Conservation (phyloP, 2,329 filamentous ascomycete genomes). For the Exophiala spinifera region DNA sequence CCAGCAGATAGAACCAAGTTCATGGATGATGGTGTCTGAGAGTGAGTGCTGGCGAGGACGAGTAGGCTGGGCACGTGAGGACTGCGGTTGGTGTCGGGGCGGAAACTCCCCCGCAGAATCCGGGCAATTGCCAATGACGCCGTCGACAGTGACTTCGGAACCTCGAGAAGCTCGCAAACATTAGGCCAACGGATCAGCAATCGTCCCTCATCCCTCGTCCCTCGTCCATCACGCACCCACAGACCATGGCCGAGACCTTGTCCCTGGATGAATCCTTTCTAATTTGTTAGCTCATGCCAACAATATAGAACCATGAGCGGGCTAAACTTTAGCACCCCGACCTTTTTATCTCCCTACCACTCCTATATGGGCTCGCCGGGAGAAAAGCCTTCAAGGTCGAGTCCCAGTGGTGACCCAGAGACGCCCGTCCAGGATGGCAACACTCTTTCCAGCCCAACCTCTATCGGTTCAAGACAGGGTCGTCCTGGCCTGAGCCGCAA, state of each 20-base stretch:
- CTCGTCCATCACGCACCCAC: not conserved
- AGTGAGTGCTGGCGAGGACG: too few species aligned
- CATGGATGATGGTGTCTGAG: too few species aligned
- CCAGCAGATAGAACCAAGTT: not conserved
- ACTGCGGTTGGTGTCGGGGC: not conserved
- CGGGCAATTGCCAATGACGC: not conserved
- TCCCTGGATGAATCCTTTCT: not conserved
- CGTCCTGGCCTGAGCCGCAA: conserved; percentile 33
- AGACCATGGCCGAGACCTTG: not conserved
- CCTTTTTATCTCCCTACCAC: conserved; percentile 11
- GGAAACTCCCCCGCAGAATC: not conserved
- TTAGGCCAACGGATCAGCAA: too few species aligned
- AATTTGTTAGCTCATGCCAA: not conserved
- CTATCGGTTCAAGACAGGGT: conserved; percentile 23
- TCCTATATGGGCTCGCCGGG: conserved; percentile 10
- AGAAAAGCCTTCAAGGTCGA: conserved; percentile 12
- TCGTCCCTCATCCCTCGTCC: too few species aligned
- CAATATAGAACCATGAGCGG: not conserved
- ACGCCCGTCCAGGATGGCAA: not conserved
- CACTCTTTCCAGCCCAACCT: conserved; percentile 14
- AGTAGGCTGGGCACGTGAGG: not conserved
- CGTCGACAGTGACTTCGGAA: not conserved
- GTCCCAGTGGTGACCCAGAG: conserved; percentile 10
- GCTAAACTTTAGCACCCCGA: conserved; percentile 4
- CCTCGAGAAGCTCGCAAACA: too few species aligned